Percentiles rank a stretch among this genome's conserved stretches.
These are phyloP conservation scores for Leccinum ochraceum DNA, from an alignment of 768 basidiomycete species.

Conservation along the genomic window DNA sequence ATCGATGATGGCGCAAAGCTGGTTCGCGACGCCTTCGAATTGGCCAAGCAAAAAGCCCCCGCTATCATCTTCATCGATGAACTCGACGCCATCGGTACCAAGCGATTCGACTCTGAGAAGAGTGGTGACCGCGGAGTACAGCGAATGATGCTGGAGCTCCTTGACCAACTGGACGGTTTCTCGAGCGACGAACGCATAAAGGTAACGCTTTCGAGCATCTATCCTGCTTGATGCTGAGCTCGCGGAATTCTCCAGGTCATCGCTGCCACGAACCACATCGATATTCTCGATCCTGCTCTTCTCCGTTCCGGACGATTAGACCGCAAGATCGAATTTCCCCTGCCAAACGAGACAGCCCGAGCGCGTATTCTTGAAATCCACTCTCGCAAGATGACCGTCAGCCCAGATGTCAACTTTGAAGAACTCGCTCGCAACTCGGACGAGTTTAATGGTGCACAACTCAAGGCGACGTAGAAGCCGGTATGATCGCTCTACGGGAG, in stretches of 20 bases:
- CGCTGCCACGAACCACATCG: conserved; percentile 97
- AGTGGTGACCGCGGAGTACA: conserved; percentile 99
- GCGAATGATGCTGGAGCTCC: conserved; percentile 95
- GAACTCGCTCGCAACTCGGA: conserved; percentile 96
- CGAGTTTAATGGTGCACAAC: conserved; percentile 96
- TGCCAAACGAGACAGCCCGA: conserved; percentile 93
- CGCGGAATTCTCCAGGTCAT: conserved; percentile 66
- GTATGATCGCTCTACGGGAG: conserved; percentile 97
- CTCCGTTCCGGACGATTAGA: conserved; percentile 97
- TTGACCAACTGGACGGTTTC: conserved; percentile 98
- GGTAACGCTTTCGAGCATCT: conserved; percentile 41
- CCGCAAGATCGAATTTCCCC: conserved; percentile 97
- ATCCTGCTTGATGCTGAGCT: conserved; percentile 6
- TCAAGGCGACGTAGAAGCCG: conserved; percentile 99
- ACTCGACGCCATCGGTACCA: conserved; percentile 97
- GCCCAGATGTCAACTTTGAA: conserved; percentile 90
- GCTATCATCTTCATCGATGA: conserved; percentile 99
- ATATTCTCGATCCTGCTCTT: conserved; percentile 97
- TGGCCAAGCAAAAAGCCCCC: conserved; percentile 97
- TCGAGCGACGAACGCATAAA: conserved; percentile 97
- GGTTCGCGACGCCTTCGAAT: conserved; percentile 96
- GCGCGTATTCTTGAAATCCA: conserved; percentile 97
- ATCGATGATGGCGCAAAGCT: conserved; percentile 99
- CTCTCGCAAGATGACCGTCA: conserved; percentile 92
- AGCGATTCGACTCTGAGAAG: conserved; percentile 98